Conservation (phyloP, 1,284 basidiomycete genomes). For the Pseudozyma tsukubaensis region DNA sequence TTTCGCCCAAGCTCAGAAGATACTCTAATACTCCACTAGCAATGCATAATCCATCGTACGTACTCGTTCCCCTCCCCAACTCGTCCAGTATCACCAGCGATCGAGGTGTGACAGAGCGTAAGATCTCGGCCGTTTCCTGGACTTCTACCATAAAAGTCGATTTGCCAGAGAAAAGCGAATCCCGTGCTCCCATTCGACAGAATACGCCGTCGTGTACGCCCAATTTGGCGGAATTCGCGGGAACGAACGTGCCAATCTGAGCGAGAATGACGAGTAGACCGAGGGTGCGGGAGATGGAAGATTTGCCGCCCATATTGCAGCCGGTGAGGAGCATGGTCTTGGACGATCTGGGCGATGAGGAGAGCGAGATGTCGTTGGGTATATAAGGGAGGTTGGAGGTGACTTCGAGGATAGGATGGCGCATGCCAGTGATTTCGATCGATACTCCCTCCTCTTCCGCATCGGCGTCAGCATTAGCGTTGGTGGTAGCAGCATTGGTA, state of each 20-base stretch:
- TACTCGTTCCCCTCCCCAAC: conserved; percentile 53
- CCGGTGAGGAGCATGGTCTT: conserved; percentile 62
- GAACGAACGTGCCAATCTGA: conserved; percentile 73
- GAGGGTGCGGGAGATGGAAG: conserved; percentile 71
- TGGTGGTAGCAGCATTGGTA: no score
- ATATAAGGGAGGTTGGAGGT: conserved; percentile 48
- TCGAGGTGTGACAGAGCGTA: conserved; percentile 70
- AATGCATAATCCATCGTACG: conserved; percentile 58
- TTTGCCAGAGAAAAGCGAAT: conserved; percentile 83
- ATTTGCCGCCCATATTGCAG: conserved; percentile 74
- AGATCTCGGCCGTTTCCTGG: conserved; percentile 89
- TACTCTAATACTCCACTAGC: conserved; percentile 54
- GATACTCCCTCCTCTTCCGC: conserved; percentile 7
- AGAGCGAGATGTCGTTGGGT: conserved; percentile 56
- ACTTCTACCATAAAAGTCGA: conserved; percentile 98
- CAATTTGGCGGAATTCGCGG: conserved; percentile 79
- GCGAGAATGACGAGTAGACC: conserved; percentile 70
- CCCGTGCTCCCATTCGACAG: conserved; percentile 86
- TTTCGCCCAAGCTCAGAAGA: conserved; percentile 15
- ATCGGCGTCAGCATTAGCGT: background rate
- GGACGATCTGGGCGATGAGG: background rate
- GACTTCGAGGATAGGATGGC: conserved; percentile 64
- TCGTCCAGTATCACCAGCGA: conserved; percentile 69
- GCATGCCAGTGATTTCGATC: conserved; percentile 50
- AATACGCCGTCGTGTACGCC: conserved; percentile 84